Base-by-base conservation (phyloP, 192 early-diverging fungal species). In the Podila epigama region DNA sequence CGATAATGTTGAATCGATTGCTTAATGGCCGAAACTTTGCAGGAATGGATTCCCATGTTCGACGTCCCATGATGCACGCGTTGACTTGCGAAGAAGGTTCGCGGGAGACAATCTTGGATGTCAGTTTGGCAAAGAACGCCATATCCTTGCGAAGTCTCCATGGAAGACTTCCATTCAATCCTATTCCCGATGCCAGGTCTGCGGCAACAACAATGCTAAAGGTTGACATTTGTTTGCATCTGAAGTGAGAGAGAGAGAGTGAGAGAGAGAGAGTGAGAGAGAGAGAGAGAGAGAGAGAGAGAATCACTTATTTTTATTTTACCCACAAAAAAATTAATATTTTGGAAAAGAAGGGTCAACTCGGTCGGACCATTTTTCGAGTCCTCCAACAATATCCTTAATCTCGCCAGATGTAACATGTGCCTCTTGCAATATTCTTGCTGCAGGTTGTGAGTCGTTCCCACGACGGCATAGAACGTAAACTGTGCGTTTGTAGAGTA, bases 21-120 rank as follows among this genome's bases (percentile, higher is more conserved):
- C 66, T 60, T n/a, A 99, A 80, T 9, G 97, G 97, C 42, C 92
- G 82, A 67, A 90, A 94, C 55, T 88, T 89, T 7, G 55, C 50
- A 4, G 97, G 97, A 50, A 99, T 94, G 4, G 92, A 93, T 68
- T 96, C 93, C 96, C 96, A 99, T 20, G 95, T 97, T 22, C 82
- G 80, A 44, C 96, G 87, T 44, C 97, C 97, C 94, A 99, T 95
- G 67, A 99, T 93, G 44, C 94, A 92, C 1, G 90, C 92, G 77
- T 99, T 99, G 28, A 83, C 44, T 66, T 80, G 79, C 8, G 36
- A 31, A 11, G 52, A 54, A 20, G 37, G 13, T 10, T 44, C 52
- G 28, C 48, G 28, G 34, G 16, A 36, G n/a, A 25, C 5, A 56
- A 62, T 53, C 50, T 77, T 77, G 31, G 60, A 63, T 5, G 97